Evolutionary conservation across 192 early-diverging fungal genomes (phyloP), one percentile per base, ranked within the genome.

Genomic region (Gaertneriomyces semiglobifer): DNA sequence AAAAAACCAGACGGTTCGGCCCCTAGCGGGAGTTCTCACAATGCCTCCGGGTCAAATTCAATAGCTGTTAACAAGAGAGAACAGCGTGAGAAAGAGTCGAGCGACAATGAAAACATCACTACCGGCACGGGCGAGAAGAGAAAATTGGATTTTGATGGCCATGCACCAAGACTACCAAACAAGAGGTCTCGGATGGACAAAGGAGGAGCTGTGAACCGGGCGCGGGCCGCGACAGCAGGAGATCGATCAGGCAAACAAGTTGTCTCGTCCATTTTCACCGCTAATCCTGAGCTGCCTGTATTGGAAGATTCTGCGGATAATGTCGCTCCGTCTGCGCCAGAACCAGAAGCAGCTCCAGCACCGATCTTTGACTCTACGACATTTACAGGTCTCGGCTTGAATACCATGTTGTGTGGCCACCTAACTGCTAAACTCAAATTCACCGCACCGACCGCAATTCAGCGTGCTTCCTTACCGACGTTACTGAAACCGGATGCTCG

Each of bases 401-500:
- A 92, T 55, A 16, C 79, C 5, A 83, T 92, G 54, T 77, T 99
- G 44, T 75, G 77, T 16, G 60, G 70, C 16, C 89, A 91, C 59
- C 71, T 99, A 64, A 58, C 76, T 14, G 63, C 67, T 18, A 93
- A 96, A 56, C 79, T 96, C 68, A 77, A 78, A 6, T 84, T 97
- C n/a, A 73, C 70, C 6, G 81, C 75, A 41, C 95, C 97, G 5
- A 99, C 97, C 2, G 79, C 79, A 19, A 95, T 99, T 66, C 97
- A 99, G 76, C 77, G 81, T 50, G 87, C 88, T 43, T 88, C 94
- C 9, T 82, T 99, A 25, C 93, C 95, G 3, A 55, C 33, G 43
- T 64, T 69, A 62, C 74, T 82, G 5, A 58, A 62, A 3, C 66
- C 67, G 11, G 53, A 61, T 6, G 83, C 85, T 69, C 87, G 77